phyloP scores from a whole-genome alignment of 1,284 basidiomycete species.

The Cryptococcus sp. region DNA sequence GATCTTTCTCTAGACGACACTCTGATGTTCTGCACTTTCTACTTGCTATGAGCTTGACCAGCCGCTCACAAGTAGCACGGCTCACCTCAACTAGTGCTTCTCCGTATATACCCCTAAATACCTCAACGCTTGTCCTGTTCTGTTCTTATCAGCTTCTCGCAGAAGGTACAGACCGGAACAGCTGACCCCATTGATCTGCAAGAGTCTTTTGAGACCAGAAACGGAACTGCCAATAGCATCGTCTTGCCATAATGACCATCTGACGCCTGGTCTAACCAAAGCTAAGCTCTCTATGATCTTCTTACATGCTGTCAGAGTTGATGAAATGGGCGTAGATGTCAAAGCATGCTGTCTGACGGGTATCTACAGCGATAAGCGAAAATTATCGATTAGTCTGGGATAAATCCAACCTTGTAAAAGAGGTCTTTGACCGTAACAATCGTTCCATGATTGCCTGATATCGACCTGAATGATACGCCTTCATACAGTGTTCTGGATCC shows the following conservation, averaged over 20 bases:
- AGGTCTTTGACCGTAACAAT: conserved; percentile 74
- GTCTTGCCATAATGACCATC: conserved; percentile 64
- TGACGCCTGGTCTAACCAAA: conserved; percentile 63
- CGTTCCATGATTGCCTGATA: conserved; percentile 64
- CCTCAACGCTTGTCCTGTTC: conserved; percentile 16
- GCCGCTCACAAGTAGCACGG: neutral
- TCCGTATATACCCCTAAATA: conserved; percentile 30
- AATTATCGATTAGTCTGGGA: neutral
- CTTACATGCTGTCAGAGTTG: conserved; percentile 62
- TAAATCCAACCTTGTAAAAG: conserved; percentile 67
- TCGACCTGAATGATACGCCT: conserved; percentile 54
- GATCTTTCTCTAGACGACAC: conserved; percentile 53
- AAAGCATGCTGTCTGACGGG: conserved; percentile 36
- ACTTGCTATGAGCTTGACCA: neutral
- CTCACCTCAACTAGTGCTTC: conserved; percentile 27
- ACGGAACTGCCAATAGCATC: conserved; percentile 7
- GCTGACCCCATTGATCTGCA: conserved; percentile 53
- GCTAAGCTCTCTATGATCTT: conserved; percentile 67
- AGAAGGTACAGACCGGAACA: conserved; percentile 26
- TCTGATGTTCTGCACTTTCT: conserved; percentile 61
- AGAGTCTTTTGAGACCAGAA: conserved; percentile 16
- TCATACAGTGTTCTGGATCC: conserved; percentile 9
- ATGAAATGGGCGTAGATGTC: conserved; percentile 44
- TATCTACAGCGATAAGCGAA: conserved; percentile 11
- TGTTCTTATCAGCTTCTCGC: neutral